These are phyloP conservation scores for Ceratobasidium sp. DNA, from an alignment of 1,284 basidiomycete genomes.

Conservation along the genomic window DNA sequence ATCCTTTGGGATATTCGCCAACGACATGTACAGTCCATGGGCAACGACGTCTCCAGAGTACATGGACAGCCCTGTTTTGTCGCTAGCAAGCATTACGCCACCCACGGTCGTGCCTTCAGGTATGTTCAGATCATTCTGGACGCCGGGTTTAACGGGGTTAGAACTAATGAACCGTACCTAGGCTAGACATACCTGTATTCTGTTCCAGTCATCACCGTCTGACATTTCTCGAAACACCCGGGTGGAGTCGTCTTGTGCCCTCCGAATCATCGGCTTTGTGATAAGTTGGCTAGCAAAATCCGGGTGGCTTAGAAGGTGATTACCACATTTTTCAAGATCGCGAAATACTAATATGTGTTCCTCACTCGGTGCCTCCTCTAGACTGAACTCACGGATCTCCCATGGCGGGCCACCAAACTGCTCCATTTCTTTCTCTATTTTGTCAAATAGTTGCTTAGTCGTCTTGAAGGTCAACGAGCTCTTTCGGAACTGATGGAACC, in stretches of 20 bases:
- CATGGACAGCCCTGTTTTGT: background rate
- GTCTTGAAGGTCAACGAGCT: constrained; percentile 6
- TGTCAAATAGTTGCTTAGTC: background rate
- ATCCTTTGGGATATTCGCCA: constrained; percentile 21
- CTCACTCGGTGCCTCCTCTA: constrained; percentile 9
- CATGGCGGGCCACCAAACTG: constrained; percentile 7
- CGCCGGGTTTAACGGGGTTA: background rate
- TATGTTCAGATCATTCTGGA: constrained; percentile 1
- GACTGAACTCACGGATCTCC: background rate
- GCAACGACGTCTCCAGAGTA: constrained; percentile 13
- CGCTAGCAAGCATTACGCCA: background rate
- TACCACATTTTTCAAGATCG: constrained; percentile 2
- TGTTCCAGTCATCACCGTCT: constrained; percentile 17
- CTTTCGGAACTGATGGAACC: background rate
- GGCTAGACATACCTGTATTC: constrained; percentile 4
- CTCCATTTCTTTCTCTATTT: constrained; percentile 8
- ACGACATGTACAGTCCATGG: background rate
- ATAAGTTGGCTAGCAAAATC: constrained; percentile 4
- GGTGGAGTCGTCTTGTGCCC: background rate
- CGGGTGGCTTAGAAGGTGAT: background rate
- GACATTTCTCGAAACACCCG: background rate
- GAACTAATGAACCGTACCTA: background rate
- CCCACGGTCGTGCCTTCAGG: background rate
- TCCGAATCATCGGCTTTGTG: background rate
- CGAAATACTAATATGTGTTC: constrained; percentile 15